phyloP scores from a whole-genome alignment of 257 asterid genomes.

The Solanum tarijense region DNA sequence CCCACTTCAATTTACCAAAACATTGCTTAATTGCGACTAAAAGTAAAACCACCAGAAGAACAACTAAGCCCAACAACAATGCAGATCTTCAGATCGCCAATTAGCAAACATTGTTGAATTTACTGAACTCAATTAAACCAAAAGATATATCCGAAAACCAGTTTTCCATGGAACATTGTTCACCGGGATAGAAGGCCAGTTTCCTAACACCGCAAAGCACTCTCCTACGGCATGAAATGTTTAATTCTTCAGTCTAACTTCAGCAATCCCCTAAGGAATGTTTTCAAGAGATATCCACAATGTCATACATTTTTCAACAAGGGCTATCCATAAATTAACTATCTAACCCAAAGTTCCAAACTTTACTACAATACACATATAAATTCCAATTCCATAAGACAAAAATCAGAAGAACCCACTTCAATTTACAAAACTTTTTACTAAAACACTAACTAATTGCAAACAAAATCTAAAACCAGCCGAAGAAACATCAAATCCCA shows the following conservation, averaged over 20 bases:
- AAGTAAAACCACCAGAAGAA: background rate
- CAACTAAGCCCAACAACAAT: slow-evolving; percentile 14
- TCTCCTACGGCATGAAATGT: background rate
- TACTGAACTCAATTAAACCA: slow-evolving; percentile 1
- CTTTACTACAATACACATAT: background rate
- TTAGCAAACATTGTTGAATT: background rate
- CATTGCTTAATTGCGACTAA: background rate
- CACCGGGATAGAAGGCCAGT: background rate
- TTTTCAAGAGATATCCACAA: background rate
- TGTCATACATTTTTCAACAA: background rate
- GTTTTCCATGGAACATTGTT: background rate
- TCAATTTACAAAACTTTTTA: background rate
- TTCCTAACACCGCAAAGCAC: background rate
- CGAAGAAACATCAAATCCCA: slow-evolving; percentile 4
- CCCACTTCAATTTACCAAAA: background rate
- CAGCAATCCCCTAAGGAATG: background rate
- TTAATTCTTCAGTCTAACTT: background rate
- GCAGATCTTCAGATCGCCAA: slow-evolving; percentile 19
- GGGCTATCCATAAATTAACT: background rate
- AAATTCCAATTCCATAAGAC: background rate
- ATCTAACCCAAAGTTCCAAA: background rate
- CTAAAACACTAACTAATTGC: background rate
- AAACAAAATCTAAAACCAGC: background rate
- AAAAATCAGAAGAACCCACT: background rate
- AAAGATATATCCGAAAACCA: background rate